Evolutionary conservation across 768 basidiomycete species (phyloP).

Genomic region (Dacryopinax spathularia): DNA sequence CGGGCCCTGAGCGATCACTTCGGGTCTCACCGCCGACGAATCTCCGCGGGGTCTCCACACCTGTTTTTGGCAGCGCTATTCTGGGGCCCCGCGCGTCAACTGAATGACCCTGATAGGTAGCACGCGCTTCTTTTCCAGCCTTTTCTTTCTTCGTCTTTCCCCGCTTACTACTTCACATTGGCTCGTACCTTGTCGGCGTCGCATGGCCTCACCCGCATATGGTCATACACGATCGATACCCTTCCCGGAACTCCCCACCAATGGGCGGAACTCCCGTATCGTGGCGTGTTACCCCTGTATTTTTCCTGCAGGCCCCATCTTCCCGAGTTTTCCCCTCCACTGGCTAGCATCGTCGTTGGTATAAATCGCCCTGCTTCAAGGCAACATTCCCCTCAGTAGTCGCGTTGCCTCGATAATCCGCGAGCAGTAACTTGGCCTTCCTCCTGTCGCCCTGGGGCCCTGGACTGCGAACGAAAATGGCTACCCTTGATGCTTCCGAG

Average conservation of each 20-base stretch:
- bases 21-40: background rate
- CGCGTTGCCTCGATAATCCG: background rate
- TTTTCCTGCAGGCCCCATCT: background rate
- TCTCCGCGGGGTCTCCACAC: background rate
- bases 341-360: background rate
- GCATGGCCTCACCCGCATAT: background rate
- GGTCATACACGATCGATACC: background rate
- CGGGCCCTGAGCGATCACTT: background rate
- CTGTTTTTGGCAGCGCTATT: background rate
- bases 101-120: background rate
- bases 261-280: background rate
- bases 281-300: background rate
- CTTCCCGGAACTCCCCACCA: background rate
- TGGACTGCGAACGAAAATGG: background rate
- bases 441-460: background rate
- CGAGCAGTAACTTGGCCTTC: background rate
- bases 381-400: background rate
- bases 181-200: background rate
- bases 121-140: background rate
- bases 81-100: background rate
- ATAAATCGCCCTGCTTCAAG: background rate
- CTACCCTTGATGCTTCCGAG: background rate
- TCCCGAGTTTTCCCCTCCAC: background rate
- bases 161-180: too few relatives aligned
- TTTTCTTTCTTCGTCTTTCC: background rate